Percentiles rank a stretch among this genome's conserved stretches.
phyloP scores from a whole-genome alignment of 768 basidiomycete genomes.

The Xerocomellus dryophilus region DNA sequence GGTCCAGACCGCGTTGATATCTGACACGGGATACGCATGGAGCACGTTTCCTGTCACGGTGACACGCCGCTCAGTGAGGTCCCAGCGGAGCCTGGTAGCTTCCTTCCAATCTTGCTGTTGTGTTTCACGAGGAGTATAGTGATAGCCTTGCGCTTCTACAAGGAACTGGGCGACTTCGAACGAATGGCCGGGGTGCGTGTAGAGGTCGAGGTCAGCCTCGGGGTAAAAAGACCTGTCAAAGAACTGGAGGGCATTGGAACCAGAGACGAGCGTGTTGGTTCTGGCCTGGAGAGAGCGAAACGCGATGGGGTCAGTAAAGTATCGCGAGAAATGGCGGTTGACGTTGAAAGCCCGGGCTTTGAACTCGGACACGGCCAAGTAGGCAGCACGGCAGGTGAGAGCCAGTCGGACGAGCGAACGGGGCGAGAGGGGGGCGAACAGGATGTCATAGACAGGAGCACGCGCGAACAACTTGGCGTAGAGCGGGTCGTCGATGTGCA shows the following conservation, averaged over 20 bases:
- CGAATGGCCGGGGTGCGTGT: slow-evolving; percentile 35
- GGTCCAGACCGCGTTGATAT: slow-evolving; percentile 17
- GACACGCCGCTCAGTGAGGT: slow-evolving; percentile 13
- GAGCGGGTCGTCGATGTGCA: not conserved
- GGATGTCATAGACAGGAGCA: slow-evolving; percentile 22
- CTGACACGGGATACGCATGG: not conserved
- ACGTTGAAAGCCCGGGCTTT: slow-evolving; percentile 33
- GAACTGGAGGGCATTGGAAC: slow-evolving; percentile 53
- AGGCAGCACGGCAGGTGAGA: slow-evolving; percentile 18
- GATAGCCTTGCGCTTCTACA: slow-evolving; percentile 28
- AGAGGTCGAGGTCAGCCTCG: slow-evolving; percentile 52
- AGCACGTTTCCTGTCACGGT: accelerated
- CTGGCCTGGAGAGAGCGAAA: slow-evolving; percentile 44
- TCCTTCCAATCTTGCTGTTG: slow-evolving; percentile 21
- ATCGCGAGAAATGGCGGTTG: slow-evolving; percentile 35
- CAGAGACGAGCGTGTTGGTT: slow-evolving; percentile 49
- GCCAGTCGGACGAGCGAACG: slow-evolving; percentile 24
- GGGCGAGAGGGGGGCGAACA: slow-evolving; percentile 24
- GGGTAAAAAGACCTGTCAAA: slow-evolving; percentile 44
- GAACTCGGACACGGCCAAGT: slow-evolving; percentile 20
- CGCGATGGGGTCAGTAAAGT: slow-evolving; percentile 35
- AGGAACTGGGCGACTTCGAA: slow-evolving; percentile 38
- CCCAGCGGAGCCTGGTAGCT: slow-evolving; percentile 12
- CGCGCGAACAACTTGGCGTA: slow-evolving; percentile 8
- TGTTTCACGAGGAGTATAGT: slow-evolving; percentile 17